These are phyloP conservation scores for Puccinia novopanici DNA, from an alignment of 1,284 basidiomycete genomes.

Conservation along the genomic window DNA sequence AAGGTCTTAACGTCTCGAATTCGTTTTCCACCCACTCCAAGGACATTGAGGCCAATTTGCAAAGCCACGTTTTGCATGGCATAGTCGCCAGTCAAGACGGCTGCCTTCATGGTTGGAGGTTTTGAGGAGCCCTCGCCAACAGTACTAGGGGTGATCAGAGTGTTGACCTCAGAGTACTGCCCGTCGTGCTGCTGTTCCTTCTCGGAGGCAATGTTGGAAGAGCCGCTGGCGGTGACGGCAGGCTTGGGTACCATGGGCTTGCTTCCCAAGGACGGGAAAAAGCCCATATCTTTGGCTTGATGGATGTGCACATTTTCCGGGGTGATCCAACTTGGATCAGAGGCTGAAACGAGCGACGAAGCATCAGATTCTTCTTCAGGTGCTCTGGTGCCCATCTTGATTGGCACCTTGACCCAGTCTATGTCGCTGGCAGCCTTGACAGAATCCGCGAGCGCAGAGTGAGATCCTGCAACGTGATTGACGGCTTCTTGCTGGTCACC, in stretches of 20 bases:
- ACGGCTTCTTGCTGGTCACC: slow-evolving; percentile 43
- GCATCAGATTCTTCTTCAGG: slow-evolving; percentile 61
- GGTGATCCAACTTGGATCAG: slow-evolving; percentile 82
- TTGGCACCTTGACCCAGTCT: slow-evolving; percentile 51
- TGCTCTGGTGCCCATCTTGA: slow-evolving; percentile 60
- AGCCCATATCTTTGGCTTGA: slow-evolving; percentile 82
- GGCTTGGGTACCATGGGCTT: slow-evolving; percentile 34
- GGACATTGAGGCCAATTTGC: slow-evolving; percentile 88
- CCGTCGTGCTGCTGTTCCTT: neutral
- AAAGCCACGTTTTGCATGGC: slow-evolving; percentile 98
- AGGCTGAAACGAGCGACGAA: slow-evolving; percentile 40
- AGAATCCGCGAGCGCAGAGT: slow-evolving; percentile 38
- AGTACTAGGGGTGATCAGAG: slow-evolving; percentile 59
- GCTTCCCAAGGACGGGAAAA: slow-evolving; percentile 59
- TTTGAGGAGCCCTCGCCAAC: slow-evolving; percentile 56
- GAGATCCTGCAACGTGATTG: slow-evolving; percentile 26
- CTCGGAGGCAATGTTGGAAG: slow-evolving; percentile 35
- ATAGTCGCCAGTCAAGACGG: slow-evolving; percentile 97
- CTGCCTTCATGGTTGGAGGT: slow-evolving; percentile 64
- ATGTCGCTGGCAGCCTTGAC: slow-evolving; percentile 62
- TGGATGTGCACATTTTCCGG: slow-evolving; percentile 81
- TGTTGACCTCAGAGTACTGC: slow-evolving; percentile 53
- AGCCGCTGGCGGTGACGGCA: slow-evolving; percentile 58
- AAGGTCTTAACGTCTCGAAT: slow-evolving; percentile 91
- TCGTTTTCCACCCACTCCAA: slow-evolving; percentile 86